Evolutionary conservation across 1,139 yeast species (phyloP).

Genomic region (Hansenula anomala): DNA sequence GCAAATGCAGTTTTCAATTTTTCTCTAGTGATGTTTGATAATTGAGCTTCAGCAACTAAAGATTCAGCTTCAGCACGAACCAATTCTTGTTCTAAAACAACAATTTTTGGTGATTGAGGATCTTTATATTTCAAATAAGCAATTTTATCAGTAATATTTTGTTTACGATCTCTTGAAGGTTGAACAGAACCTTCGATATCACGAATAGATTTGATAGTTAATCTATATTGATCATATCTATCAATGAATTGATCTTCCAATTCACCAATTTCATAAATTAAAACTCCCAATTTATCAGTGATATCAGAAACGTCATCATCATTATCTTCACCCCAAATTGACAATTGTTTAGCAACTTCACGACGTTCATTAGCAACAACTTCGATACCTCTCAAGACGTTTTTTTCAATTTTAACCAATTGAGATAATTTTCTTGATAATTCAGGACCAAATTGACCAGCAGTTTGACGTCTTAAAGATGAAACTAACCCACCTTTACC

Average conservation of each 20-base stretch:
- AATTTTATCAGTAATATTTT: conserved; percentile 94
- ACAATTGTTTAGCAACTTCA: conserved; percentile 93
- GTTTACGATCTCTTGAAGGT: conserved; percentile 97
- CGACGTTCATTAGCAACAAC: conserved; percentile 92
- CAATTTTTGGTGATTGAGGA: conserved; percentile 94
- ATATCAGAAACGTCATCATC: conserved; percentile 97
- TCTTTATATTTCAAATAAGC: conserved; percentile 98
- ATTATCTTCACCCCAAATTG: conserved; percentile 96
- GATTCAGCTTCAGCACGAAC: conserved; percentile 99
- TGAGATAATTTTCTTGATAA: conserved; percentile 85
- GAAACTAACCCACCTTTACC: conserved; percentile 86
- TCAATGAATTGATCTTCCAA: conserved; percentile 97
- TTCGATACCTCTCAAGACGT: conserved; percentile 91
- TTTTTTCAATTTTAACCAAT: conserved; percentile 93
- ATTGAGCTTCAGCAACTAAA: conserved; percentile 97
- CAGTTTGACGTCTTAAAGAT: conserved; percentile 78
- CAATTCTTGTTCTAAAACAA: conserved; percentile 94
- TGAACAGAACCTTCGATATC: conserved; percentile 97
- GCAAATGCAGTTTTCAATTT: conserved; percentile 96
- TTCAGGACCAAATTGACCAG: conserved; percentile 95
- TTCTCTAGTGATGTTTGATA: conserved; percentile 96
- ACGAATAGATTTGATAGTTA: conserved; percentile 90
- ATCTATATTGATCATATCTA: conserved; percentile 95
- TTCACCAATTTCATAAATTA: conserved; percentile 94
- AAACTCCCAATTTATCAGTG: conserved; percentile 94